Base-by-base conservation (phyloP, 495 filamentous ascomycete genomes). In the Penicillium manginii region DNA sequence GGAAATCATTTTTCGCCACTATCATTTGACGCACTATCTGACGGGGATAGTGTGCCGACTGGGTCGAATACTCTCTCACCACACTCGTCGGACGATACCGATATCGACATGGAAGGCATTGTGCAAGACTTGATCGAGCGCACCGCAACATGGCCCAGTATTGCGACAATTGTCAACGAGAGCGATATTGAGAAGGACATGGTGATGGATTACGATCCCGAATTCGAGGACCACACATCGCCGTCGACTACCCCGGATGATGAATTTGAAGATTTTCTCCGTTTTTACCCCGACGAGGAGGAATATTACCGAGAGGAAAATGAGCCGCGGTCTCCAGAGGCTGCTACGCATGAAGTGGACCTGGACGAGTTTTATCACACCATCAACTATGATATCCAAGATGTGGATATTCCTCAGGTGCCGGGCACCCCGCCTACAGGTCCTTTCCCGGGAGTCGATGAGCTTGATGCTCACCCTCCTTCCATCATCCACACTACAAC, bases 211-310 rank as follows among this genome's bases (percentile, higher is more conserved):
- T 74, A 69, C 51, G 71, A 74, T 15, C 54, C 67, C 6, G 42
- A 29, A 4, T 58, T 66, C 15, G 61, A 53, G 23, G 62, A 62
- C 8, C 46, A 50, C 4, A 22, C 62, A 0, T 64, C 66, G 7
- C 59, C 65, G 0, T 50, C 61, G 2, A 53, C 62, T 0, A 42
- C 46, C 0, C 48, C 57, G 4, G 68, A 74, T 39, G 61, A 71
- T 49, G 73, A 78, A 14, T 53, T 65, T 1, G 71, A 73, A 45
- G 73, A 80, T 23, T 63, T 71, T 31, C 59, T 69, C 22, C 69
- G 63, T 32, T 80, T 78, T 32, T 78, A 80, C 52, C 64, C 68
- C 7, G 73, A 71, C 19, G 66, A 73, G 31, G 65, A 63, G 19
- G 60, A 65, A 18, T 63, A 59, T 37, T 67, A 71, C 15, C 58